Percentiles rank a stretch among this genome's conserved stretches.
phyloP scores from a whole-genome alignment of 352 stramenopile species.

The Globisporangium barbulae region DNA sequence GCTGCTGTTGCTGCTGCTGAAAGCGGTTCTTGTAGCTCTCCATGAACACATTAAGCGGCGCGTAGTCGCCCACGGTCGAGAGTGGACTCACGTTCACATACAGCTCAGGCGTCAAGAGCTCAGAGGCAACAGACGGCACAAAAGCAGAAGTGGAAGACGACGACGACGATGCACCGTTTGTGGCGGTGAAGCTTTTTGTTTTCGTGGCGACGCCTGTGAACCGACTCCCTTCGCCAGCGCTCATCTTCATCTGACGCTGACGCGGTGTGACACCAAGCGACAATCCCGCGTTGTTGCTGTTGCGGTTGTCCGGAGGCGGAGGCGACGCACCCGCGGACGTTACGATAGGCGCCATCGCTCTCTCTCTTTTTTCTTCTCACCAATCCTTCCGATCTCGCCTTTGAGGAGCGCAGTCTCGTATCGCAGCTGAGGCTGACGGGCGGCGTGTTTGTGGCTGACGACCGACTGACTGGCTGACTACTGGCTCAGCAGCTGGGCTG shows the following conservation, averaged over 20 bases:
- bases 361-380: neutral
- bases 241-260: slow-evolving; percentile 1
- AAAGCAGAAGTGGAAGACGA: slow-evolving; percentile 1
- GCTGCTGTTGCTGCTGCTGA: neutral
- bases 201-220: neutral
- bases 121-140: neutral
- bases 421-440: neutral
- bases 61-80: neutral
- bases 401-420: no score
- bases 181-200: neutral
- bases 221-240: neutral
- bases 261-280: neutral
- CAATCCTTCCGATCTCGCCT: neutral
- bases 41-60: slow-evolving; percentile 1
- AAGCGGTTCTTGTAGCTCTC: slow-evolving; percentile 1
- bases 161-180: neutral
- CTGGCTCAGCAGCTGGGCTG: neutral
- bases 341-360: neutral
- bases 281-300: neutral
- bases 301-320: neutral
- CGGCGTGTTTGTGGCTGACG: neutral
- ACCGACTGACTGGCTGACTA: neutral
- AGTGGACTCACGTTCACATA: slow-evolving; percentile 1
- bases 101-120: neutral
- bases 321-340: neutral